phyloP scores from a whole-genome alignment of 164 flowering plant species.

The Chloranthus sessilifolius region DNA sequence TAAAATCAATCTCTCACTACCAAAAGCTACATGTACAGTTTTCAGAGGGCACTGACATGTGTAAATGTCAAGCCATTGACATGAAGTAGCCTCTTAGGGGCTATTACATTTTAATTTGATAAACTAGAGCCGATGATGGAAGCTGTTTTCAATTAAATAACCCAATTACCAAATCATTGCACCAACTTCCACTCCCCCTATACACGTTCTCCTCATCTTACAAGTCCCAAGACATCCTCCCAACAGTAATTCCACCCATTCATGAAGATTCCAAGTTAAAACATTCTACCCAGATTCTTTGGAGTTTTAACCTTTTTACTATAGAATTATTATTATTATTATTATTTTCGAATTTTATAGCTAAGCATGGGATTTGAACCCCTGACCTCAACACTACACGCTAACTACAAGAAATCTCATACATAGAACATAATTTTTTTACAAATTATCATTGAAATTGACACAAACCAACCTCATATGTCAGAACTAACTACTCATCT shows the following conservation, averaged over 20 bases:
- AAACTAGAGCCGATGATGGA: no score
- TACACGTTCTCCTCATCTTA: not conserved
- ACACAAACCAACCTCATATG: not conserved
- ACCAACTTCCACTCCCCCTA: constrained; percentile 15
- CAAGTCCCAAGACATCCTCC: constrained; percentile 11
- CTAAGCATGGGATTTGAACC: no score
- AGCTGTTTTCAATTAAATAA: no score
- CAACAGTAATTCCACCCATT: not conserved
- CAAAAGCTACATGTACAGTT: no score
- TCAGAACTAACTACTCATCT: not conserved
- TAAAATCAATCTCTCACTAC: no score
- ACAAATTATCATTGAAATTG: not conserved
- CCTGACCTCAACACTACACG: no score
- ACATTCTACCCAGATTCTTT: not conserved
- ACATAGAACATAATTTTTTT: not conserved
- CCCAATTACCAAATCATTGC: constrained; percentile 32
- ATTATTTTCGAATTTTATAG: not conserved
- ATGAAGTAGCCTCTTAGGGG: no score
- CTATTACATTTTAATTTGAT: no score
- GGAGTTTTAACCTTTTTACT: not conserved
- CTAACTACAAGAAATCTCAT: no score
- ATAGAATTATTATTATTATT: not conserved
- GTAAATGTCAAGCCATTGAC: no score
- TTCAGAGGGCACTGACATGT: no score
- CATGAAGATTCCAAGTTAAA: not conserved